Evolutionary conservation across 805 yeast species (phyloP).

Genomic region (Metschnikowia reukaufii): DNA sequence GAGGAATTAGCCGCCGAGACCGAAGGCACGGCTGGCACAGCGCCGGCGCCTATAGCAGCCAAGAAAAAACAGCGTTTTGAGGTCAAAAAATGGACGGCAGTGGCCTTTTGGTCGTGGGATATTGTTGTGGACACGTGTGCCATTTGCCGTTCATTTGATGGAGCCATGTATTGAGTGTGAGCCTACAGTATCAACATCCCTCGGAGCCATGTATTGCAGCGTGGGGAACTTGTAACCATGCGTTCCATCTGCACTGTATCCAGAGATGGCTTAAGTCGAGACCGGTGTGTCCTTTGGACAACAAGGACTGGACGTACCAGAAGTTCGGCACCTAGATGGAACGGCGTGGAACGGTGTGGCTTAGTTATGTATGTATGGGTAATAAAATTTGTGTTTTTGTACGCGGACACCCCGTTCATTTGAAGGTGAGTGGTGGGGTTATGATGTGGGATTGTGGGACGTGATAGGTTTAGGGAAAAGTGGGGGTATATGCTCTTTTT

Average conservation of each 20-base stretch:
- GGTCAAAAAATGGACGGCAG: slow-evolving; percentile 97
- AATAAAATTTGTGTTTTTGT: slow-evolving; percentile 1
- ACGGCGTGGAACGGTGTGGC: neutral
- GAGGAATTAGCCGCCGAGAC: slow-evolving; percentile 9
- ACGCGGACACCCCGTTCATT: neutral
- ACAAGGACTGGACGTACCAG: slow-evolving; percentile 75
- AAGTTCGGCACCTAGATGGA: slow-evolving; percentile 62
- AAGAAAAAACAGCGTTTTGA: slow-evolving; percentile 73
- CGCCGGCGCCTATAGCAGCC: slow-evolving; percentile 23
- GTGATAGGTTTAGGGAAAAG: no score
- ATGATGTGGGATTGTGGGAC: no score
- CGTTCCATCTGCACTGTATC: slow-evolving; percentile 97
- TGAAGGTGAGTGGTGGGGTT: no score
- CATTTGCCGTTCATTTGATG: slow-evolving; percentile 95
- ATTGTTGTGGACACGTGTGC: slow-evolving; percentile 95
- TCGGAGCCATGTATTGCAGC: slow-evolving; percentile 85
- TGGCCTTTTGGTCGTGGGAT: slow-evolving; percentile 99
- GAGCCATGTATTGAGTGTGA: slow-evolving; percentile 98
- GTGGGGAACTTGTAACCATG: slow-evolving; percentile 96
- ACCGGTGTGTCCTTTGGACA: slow-evolving; percentile 95
- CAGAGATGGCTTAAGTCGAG: slow-evolving; percentile 93
- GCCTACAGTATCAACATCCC: slow-evolving; percentile 63
- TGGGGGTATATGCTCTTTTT: no score
- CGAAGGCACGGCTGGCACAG: neutral
- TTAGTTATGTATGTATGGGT: neutral